A percentile compares a stretch with the other conserved stretches of the same genome.
Conservation (phyloP, 148 eudicot genomes). For the Gaultheria prostrata region DNA sequence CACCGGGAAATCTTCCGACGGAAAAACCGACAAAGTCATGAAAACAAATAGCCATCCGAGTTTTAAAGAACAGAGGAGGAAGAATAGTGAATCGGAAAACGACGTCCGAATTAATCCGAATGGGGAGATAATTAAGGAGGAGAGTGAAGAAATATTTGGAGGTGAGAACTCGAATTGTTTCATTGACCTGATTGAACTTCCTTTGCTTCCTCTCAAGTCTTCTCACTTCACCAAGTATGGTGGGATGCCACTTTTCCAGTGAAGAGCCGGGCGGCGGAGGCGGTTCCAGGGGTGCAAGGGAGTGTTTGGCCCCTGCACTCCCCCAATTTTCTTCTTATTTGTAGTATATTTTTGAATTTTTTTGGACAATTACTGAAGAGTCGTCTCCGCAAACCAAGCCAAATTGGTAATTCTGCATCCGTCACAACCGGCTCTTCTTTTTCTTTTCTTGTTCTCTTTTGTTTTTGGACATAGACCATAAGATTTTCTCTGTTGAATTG, state of each 20-base stretch:
- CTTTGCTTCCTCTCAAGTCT: conserved; percentile 10
- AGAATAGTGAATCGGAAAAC: not conserved
- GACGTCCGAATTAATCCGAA: not conserved
- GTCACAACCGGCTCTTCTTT: too few species aligned
- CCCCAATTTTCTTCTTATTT: too few species aligned
- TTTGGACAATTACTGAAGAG: too few species aligned
- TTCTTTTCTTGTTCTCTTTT: not conserved
- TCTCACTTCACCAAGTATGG: not conserved
- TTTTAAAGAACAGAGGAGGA: not conserved
- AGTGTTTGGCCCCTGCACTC: too few species aligned
- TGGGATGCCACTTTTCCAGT: conserved; percentile 11
- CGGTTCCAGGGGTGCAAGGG: too few species aligned
- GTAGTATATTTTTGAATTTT: too few species aligned
- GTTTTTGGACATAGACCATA: not conserved
- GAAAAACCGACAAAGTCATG: not conserved
- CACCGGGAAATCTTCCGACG: conserved; percentile 38
- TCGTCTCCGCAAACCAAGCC: too few species aligned
- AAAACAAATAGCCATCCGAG: not conserved
- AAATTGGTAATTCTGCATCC: too few species aligned
- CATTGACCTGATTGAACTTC: not conserved
- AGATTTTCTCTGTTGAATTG: not conserved
- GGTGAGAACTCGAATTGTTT: conserved; percentile 9
- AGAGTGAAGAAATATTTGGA: not conserved
- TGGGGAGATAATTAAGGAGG: conserved; percentile 10
- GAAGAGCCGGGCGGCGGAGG: too few species aligned